Base-by-base conservation (phyloP, 257 asterid genomes). In the Solanum appendiculatum region DNA sequence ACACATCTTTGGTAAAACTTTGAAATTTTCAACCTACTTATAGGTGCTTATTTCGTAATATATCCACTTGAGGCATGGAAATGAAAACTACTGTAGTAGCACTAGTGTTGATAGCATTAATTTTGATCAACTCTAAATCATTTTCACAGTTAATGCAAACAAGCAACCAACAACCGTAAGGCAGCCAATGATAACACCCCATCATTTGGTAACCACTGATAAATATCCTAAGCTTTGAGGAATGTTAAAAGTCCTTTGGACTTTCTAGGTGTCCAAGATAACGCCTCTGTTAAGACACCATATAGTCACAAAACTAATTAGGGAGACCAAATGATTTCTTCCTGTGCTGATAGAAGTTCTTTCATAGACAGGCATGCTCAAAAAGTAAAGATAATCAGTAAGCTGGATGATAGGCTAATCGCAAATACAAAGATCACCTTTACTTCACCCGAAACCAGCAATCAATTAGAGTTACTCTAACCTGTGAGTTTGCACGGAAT, bases 401-500 rank as follows among this genome's bases (percentile, higher is more conserved):
- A 37, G 33, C 21, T 13, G 11, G 33, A n/a, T 75, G 58, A 75
- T 15, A n/a, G 60, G 36, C 13, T 44, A 46, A 15, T 15, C 46
- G 48, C 21, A 18, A 86, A 73, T 40, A 58, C 63, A 81, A 81
- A 1, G 5, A 48, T 51, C 27, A 4, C 21, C 5, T 46, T 81
- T 18, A 23, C 29, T 70, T 68, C 37, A 36, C 21, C 7, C 34
- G 44, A 33, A 85, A 63, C 36, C 36, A 18, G 29, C 31, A 73
- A 46, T 60, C 33, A 84, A 77, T 16, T 31, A 75, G 48, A 56
- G 36, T 82, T 25, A n/a, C 8, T 34, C 87, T 86, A 83, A 95
- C 99, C 97, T 87, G 93, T 5, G 98, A 93, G 92, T 90, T 92
- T 54, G 93, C 96, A 40, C 99, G 99, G 87, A 97, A 96, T 2